phyloP scores from a whole-genome alignment of 2,329 filamentous ascomycete species.

The Colletotrichum neosansevieriae region DNA sequence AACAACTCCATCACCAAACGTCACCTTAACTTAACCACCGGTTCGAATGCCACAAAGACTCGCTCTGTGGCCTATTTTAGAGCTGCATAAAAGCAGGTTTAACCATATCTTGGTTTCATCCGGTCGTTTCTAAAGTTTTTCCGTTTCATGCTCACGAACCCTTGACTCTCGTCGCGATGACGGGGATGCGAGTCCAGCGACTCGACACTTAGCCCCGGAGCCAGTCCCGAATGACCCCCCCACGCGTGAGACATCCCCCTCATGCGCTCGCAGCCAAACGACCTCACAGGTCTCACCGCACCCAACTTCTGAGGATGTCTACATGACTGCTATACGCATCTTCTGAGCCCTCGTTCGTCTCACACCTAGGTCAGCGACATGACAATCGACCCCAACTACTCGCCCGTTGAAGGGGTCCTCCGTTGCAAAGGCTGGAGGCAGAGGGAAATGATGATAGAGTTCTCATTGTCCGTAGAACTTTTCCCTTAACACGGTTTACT shows the following conservation, averaged over 20 bases:
- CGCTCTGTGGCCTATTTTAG: not conserved
- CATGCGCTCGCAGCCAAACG: slow-evolving; percentile 38
- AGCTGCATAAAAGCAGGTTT: slow-evolving; percentile 3
- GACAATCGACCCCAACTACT: slow-evolving; percentile 33
- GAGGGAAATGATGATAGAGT: not conserved
- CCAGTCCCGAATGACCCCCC: slow-evolving; percentile 37
- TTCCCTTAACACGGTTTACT: not conserved
- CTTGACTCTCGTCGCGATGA: not conserved
- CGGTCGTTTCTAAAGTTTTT: slow-evolving; percentile 13
- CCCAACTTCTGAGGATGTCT: slow-evolving; percentile 36
- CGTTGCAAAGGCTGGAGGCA: not conserved
- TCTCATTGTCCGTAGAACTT: not conserved
- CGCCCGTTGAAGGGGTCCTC: not conserved
- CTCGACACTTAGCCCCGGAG: slow-evolving; percentile 35
- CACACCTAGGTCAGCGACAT: slow-evolving; percentile 31
- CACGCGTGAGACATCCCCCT: slow-evolving; percentile 37
- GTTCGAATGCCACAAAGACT: not conserved
- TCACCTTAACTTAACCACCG: not conserved
- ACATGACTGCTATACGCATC: slow-evolving; percentile 34
- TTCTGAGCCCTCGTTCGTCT: slow-evolving; percentile 27
- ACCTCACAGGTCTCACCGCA: slow-evolving; percentile 36
- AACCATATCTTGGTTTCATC: not conserved
- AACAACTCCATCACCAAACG: slow-evolving; percentile 11
- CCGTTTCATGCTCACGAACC: slow-evolving; percentile 7
- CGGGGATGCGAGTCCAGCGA: slow-evolving; percentile 16